phyloP scores from a whole-genome alignment of 495 filamentous ascomycete genomes.

The Trichocladium uniseriatum region DNA sequence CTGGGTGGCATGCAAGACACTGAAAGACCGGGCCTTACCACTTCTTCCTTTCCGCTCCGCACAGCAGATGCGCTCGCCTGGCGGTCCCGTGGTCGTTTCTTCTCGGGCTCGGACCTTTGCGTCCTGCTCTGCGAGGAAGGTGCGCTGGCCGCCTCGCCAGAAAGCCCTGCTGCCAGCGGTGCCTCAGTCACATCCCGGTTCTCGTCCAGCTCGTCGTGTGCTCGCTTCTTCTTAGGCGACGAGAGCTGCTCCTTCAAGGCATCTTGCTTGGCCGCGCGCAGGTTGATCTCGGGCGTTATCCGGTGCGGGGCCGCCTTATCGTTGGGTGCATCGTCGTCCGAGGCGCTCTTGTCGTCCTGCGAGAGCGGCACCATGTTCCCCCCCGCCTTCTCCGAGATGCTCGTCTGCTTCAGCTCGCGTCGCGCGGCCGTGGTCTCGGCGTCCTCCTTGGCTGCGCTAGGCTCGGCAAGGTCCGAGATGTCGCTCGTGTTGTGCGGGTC shows the following conservation, averaged over 20 bases:
- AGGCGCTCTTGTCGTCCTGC: conserved; percentile 17
- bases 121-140: conserved; percentile 29
- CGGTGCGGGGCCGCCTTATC: conserved; percentile 7
- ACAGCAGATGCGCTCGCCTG: conserved; percentile 16
- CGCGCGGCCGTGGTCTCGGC: conserved; percentile 46
- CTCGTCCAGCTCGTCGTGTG: conserved; percentile 42
- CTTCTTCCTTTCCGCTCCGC: conserved; percentile 15
- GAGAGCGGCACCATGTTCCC: conserved; percentile 6
- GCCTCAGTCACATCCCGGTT: conserved; percentile 30
- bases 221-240: conserved; percentile 51
- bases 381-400: conserved; percentile 41
- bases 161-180: conserved; percentile 28
- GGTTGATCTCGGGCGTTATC: conserved; percentile 26
- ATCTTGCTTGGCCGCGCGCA: conserved; percentile 25
- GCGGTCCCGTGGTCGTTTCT: conserved; percentile 44
- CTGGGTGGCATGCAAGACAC: background rate
- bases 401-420: conserved; percentile 45
- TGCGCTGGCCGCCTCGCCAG: conserved; percentile 14
- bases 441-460: conserved; percentile 34
- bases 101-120: conserved; percentile 44
- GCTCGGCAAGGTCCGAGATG: conserved; percentile 22
- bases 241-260: conserved; percentile 37
- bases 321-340: conserved; percentile 20
- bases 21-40: conserved; percentile 9
- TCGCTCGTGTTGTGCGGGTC: conserved; percentile 28